A percentile compares a stretch with the other conserved stretches of the same genome.
These are phyloP conservation scores for Terana coerulea DNA, from an alignment of 768 basidiomycete genomes.

Conservation along the genomic window DNA sequence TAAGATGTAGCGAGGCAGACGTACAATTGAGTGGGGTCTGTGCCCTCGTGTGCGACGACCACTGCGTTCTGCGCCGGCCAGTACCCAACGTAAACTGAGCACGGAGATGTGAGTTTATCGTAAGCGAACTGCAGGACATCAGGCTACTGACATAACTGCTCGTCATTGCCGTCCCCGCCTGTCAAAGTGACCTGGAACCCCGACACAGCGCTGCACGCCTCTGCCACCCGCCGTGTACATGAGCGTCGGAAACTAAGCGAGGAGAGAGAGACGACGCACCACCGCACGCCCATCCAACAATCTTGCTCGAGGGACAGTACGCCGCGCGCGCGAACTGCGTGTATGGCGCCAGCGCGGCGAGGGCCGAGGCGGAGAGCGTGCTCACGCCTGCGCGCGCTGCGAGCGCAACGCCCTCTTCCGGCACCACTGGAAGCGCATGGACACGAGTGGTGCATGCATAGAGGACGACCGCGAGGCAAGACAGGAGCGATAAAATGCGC, in stretches of 20 bases:
- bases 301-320: constrained; percentile 40
- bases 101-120: not conserved
- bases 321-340: constrained; percentile 53
- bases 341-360: constrained; percentile 41
- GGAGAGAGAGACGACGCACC: constrained; percentile 22
- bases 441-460: no score
- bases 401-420: no score
- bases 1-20: no score
- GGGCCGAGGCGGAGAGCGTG: constrained; percentile 25
- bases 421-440: no score
- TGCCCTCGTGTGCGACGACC: constrained; percentile 61
- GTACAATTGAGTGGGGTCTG: constrained; percentile 53
- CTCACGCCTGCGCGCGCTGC: constrained; percentile 18
- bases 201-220: constrained; percentile 37
- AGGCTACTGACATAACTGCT: constrained; percentile 42
- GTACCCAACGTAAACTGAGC: constrained; percentile 52
- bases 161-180: constrained; percentile 47
- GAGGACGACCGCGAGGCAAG: no score
- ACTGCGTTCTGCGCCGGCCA: constrained; percentile 47
- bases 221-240: constrained; percentile 18
- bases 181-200: constrained; percentile 37
- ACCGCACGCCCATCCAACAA: constrained; percentile 43
- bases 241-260: not conserved
- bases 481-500: no score
- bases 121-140: not conserved